Evolutionary conservation across 2,329 filamentous ascomycete species (phyloP), one percentile per base, ranked within the genome.

Genomic region (Neopestalotiopsis rosae): DNA sequence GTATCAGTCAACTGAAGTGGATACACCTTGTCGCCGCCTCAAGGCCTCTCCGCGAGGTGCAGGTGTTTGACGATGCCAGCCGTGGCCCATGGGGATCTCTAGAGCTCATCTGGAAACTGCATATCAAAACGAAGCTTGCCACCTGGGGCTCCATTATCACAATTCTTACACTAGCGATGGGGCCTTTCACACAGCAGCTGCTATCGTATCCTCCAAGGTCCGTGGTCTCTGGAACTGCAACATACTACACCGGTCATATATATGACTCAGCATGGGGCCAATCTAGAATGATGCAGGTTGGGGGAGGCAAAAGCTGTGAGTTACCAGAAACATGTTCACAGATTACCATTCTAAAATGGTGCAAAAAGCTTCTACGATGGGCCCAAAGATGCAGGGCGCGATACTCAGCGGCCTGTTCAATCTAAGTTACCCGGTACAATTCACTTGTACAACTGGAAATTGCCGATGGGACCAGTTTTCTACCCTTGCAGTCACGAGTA

Each of bases 161-260:
- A 10, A 6, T 38, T 38, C 6, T 38, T 2, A 7, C 34, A 7
- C 6, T 38, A 10, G 34, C 34, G 1, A 38, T 38, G 10, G 34
- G 10, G 1, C 34, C 34, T 38, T 7, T 38, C 34, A 10, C 10
- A 7, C 34, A 38, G 10, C 34, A 38, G 34, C 34, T 38, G 52
- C n/a, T 57, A 3, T 57, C 52, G 52, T 57, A 57, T 57, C 52
- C 14, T 57, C 28, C 52, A 3, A 57, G 52, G 24, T 57, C 52
- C 52, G 24, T 57, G n/a, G 6, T 57, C 12, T 57, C 52, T 1
- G 52, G 52, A 12, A 57, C n/a, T n/a, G 24, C 52, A 57, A 57
- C 52, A 12, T 57, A 57, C 52, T 57, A 57, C 52, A 57, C 52
- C 13, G 10, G 52, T 20, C 52, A 57, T 57, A 57, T 57, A 57